Conservation (phyloP, 306 rosid species). For the Canavalia ensiformis region DNA sequence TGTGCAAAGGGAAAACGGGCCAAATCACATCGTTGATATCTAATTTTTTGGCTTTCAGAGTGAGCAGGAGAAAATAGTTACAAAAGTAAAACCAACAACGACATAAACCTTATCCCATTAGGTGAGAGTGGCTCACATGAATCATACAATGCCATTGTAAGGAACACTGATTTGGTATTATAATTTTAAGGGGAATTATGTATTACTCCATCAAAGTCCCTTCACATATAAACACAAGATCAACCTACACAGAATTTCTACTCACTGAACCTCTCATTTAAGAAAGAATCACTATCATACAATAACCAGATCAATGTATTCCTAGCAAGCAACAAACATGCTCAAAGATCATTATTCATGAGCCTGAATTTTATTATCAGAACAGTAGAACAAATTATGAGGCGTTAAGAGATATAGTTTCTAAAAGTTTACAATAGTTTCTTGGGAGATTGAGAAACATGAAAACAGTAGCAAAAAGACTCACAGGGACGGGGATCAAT, state of each 20-base stretch:
- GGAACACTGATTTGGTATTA: constrained; percentile 3
- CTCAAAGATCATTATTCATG: background rate
- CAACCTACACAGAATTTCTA: background rate
- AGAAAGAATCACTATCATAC: constrained; percentile 14
- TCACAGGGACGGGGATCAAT: constrained; percentile 40
- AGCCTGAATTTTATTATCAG: constrained; percentile 8
- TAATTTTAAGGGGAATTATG: background rate
- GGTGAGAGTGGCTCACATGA: background rate
- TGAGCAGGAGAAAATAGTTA: background rate
- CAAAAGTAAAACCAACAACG: background rate
- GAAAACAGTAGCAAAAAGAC: background rate
- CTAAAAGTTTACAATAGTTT: background rate
- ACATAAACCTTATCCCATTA: constrained; percentile 9
- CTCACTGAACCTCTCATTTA: background rate
- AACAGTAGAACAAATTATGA: background rate
- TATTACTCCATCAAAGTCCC: constrained; percentile 16
- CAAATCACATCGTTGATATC: background rate
- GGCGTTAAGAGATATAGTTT: constrained; percentile 4
- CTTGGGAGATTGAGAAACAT: background rate
- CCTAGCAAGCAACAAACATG: constrained; percentile 13
- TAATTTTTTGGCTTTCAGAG: background rate
- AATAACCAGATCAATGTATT: background rate
- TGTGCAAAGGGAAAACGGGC: background rate
- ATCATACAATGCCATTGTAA: background rate
- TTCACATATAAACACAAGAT: constrained; percentile 13